A percentile compares a stretch with the other conserved stretches of the same genome.
Evolutionary conservation across 2,329 filamentous ascomycete genomes (phyloP).

Genomic region (Botrytis galanthina): DNA sequence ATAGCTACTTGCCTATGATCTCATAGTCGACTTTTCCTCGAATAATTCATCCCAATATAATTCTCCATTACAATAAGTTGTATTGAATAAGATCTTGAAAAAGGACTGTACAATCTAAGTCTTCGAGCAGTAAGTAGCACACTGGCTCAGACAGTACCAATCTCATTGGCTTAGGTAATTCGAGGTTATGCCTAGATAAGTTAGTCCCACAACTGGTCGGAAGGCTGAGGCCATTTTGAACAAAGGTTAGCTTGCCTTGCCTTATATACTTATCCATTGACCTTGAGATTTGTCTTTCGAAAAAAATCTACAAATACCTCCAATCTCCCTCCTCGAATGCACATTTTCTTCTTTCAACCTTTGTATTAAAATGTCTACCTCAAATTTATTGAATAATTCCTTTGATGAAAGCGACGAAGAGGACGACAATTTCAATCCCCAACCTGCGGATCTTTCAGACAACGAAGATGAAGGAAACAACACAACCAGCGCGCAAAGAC

Average conservation of each 20-base stretch:
- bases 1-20: not conserved
- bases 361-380: constrained; percentile 32
- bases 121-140: not conserved
- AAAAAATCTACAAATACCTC: constrained; percentile 9
- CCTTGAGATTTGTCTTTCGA: not conserved
- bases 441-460: constrained; percentile 63
- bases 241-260: constrained; percentile 18
- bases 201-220: not conserved
- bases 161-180: constrained; percentile 12
- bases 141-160: not conserved
- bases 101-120: not conserved
- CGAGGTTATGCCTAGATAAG: not conserved
- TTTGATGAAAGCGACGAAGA: constrained; percentile 67
- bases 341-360: constrained; percentile 15
- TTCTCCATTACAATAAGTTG: not conserved
- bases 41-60: not conserved
- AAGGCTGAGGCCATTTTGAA: constrained; percentile 22
- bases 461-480: constrained; percentile 53
- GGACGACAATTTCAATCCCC: constrained; percentile 87
- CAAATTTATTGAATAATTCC: constrained; percentile 31
- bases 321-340: constrained; percentile 3
- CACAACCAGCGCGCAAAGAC: constrained; percentile 33
- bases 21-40: not conserved
- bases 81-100: not conserved
- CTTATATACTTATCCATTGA: constrained; percentile 3